Percentiles rank a stretch among this genome's conserved stretches.
phyloP scores from a whole-genome alignment of 305 asterid species.

The Salvia sclarea region DNA sequence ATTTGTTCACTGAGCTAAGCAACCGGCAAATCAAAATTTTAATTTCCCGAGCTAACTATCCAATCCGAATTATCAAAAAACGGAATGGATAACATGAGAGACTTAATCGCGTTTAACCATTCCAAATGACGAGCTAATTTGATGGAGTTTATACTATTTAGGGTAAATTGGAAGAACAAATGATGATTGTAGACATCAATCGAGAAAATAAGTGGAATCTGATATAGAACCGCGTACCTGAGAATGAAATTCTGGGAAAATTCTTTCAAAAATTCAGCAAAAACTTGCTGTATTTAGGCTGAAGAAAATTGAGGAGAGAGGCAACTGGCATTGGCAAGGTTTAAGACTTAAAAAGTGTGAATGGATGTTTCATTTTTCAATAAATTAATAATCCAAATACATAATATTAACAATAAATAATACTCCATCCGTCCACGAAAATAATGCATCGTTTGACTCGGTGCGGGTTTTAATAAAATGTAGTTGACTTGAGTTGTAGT shows the following conservation, averaged over 20 bases:
- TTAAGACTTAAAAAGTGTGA: no score
- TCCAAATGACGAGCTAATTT: not conserved
- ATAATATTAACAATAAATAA: no score
- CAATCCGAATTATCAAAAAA: not conserved
- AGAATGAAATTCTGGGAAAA: conserved; percentile 13
- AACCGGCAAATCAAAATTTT: not conserved
- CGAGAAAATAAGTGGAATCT: not conserved
- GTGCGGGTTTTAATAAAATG: no score
- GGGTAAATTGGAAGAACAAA: not conserved
- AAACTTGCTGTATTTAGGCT: not conserved
- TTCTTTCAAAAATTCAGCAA: not conserved
- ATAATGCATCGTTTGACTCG: no score
- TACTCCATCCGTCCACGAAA: no score
- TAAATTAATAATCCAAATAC: no score
- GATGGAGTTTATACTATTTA: not conserved
- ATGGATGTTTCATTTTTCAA: no score
- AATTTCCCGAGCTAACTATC: not conserved
- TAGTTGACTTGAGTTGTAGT: no score
- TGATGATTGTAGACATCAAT: not conserved
- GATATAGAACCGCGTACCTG: conserved; percentile 15
- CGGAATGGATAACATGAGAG: not conserved
- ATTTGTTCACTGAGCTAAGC: not conserved
- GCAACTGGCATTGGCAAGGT: no score
- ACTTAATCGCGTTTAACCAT: not conserved
- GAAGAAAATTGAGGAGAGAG: not conserved